Percentiles rank a stretch among this genome's conserved stretches.
Conservation (phyloP, 1,284 basidiomycete species). For the Ganoderma boninense region DNA sequence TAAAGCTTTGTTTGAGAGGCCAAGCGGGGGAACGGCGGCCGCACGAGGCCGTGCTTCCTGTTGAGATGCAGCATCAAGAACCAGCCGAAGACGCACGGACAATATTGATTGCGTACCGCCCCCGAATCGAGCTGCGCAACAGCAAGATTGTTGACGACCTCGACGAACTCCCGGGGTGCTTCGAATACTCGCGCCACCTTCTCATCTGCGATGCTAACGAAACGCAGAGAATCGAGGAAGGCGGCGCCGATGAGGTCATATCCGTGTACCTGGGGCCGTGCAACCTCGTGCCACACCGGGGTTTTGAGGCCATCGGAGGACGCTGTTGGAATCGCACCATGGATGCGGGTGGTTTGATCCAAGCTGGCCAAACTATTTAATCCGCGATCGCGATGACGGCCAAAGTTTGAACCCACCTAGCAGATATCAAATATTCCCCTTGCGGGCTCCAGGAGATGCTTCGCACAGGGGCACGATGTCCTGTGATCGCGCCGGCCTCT, state of each 20-base stretch:
- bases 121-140: slow-evolving; percentile 56
- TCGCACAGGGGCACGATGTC: slow-evolving; percentile 83
- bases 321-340: slow-evolving; percentile 58
- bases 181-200: slow-evolving; percentile 93
- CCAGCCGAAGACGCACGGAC: too few species aligned
- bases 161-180: slow-evolving; percentile 82
- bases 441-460: slow-evolving; percentile 86
- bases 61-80: background rate
- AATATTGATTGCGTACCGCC: slow-evolving; percentile 46
- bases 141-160: slow-evolving; percentile 58
- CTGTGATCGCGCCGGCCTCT: slow-evolving; percentile 80
- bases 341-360: slow-evolving; percentile 92
- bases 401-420: slow-evolving; percentile 62
- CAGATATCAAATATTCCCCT: slow-evolving; percentile 86
- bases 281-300: slow-evolving; percentile 83
- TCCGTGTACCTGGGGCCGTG: slow-evolving; percentile 93
- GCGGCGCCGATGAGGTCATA: slow-evolving; percentile 89
- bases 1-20: slow-evolving; percentile 76
- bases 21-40: slow-evolving; percentile 81
- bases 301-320: slow-evolving; percentile 32
- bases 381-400: background rate
- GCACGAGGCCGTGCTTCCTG: slow-evolving; percentile 58
- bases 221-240: slow-evolving; percentile 79
- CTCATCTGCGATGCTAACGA: slow-evolving; percentile 91
- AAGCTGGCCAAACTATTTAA: slow-evolving; percentile 44